A percentile compares a stretch with the other conserved stretches of the same genome.
Conservation (phyloP, 495 filamentous ascomycete species). For the Lichina pygmaea region DNA sequence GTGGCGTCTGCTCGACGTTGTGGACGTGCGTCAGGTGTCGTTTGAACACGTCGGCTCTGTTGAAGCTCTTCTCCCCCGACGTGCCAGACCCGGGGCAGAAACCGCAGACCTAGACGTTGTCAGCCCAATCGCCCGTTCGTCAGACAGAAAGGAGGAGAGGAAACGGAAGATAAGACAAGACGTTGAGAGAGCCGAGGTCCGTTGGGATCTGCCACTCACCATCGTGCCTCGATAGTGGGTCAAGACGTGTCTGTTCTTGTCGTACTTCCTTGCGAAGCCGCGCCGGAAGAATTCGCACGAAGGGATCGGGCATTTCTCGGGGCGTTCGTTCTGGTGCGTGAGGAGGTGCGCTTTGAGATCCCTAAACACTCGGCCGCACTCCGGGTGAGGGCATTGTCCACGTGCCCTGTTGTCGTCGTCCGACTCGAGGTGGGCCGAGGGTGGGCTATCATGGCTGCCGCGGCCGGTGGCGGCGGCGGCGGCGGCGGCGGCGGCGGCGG, state of each 20-base stretch:
- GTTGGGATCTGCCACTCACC: slow-evolving; percentile 13
- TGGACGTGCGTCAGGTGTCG: slow-evolving; percentile 85
- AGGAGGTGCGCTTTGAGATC: slow-evolving; percentile 90
- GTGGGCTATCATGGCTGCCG: slow-evolving; percentile 18
- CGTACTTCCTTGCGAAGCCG: slow-evolving; percentile 92
- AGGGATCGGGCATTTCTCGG: slow-evolving; percentile 87
- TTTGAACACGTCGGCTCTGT: slow-evolving; percentile 97
- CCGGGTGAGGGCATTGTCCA: slow-evolving; percentile 54
- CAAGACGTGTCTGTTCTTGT: slow-evolving; percentile 93
- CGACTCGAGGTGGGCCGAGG: slow-evolving; percentile 21
- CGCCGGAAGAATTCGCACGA: slow-evolving; percentile 90
- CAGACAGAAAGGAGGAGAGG: too few relatives aligned
- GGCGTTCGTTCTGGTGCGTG: slow-evolving; percentile 78
- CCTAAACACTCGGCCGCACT: slow-evolving; percentile 79
- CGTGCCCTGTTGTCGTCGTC: slow-evolving; percentile 39
- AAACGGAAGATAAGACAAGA: too few relatives aligned
- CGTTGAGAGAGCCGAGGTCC: too few relatives aligned
- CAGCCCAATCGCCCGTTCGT: too few relatives aligned
- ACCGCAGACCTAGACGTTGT: slow-evolving; percentile 31
- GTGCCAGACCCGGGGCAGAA: slow-evolving; percentile 90
- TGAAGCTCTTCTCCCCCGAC: slow-evolving; percentile 90
- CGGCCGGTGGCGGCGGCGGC: neutral
- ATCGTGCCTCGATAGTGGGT: slow-evolving; percentile 99
- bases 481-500: neutral
- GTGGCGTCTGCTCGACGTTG: slow-evolving; percentile 81